Conservation (phyloP, 257 asterid species). For the Nicotiana obtusifolia region DNA sequence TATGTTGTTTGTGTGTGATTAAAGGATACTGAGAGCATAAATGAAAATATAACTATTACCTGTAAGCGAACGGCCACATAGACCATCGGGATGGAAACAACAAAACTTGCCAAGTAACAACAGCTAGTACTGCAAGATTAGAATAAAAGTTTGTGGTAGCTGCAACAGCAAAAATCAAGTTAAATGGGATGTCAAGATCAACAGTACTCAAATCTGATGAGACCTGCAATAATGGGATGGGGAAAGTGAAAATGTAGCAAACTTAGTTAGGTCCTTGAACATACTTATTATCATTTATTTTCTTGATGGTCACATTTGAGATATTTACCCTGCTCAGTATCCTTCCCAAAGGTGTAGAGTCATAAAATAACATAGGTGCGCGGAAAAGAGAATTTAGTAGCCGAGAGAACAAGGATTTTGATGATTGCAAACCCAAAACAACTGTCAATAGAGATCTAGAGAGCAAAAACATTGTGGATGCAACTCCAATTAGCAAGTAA, state of each 20-base stretch:
- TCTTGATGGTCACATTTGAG: neutral
- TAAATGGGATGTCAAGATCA: conserved; percentile 27
- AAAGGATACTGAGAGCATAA: neutral
- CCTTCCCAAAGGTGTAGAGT: conserved; percentile 88
- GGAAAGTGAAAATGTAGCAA: neutral
- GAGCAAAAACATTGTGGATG: conserved; percentile 43
- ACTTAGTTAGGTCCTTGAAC: neutral
- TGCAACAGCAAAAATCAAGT: neutral
- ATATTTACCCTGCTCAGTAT: conserved; percentile 66
- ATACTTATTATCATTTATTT: neutral
- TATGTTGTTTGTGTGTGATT: neutral
- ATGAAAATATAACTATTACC: conserved; percentile 31
- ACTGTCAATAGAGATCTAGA: conserved; percentile 51
- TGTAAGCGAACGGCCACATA: conserved; percentile 62
- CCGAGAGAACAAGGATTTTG: conserved; percentile 58
- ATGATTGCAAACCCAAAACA: conserved; percentile 58
- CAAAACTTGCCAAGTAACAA: conserved; percentile 77
- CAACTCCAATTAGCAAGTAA: conserved; percentile 63
- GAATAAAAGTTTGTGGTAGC: neutral
- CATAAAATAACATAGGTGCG: conserved; percentile 94
- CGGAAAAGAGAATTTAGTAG: conserved; percentile 69
- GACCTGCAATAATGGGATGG: conserved; percentile 33
- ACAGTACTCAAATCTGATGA: conserved; percentile 78
- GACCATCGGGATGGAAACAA: conserved; percentile 55
- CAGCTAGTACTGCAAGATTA: conserved; percentile 49